phyloP scores from a whole-genome alignment of 306 rosid genomes.

The Malus fusca region DNA sequence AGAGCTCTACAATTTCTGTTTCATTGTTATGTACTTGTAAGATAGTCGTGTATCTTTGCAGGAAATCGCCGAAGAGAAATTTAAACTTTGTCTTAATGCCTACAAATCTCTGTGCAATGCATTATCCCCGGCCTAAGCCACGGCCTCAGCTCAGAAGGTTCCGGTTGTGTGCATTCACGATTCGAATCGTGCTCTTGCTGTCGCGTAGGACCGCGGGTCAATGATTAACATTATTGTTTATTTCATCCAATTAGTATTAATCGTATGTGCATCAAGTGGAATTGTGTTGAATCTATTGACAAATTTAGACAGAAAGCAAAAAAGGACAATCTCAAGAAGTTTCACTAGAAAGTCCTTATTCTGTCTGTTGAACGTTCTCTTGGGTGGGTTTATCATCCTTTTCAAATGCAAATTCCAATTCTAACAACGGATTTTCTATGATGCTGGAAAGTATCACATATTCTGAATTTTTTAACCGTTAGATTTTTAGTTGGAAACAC shows the following conservation, averaged over 20 bases:
- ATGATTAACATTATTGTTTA: too few relatives aligned
- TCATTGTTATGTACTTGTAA: background rate
- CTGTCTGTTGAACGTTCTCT: too few relatives aligned
- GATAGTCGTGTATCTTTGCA: constrained; percentile 22
- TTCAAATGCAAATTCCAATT: background rate
- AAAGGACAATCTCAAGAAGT: too few relatives aligned
- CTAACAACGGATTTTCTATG: background rate
- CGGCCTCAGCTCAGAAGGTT: background rate
- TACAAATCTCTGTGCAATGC: constrained; percentile 73
- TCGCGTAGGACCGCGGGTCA: too few relatives aligned
- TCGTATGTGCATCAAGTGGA: too few relatives aligned
- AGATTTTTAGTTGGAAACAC: too few relatives aligned
- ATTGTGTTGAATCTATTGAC: background rate
- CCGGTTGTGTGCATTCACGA: background rate
- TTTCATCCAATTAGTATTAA: too few relatives aligned
- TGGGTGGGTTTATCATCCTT: too few relatives aligned
- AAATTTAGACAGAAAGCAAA: background rate
- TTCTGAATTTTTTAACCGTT: background rate
- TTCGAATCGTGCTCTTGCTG: too few relatives aligned
- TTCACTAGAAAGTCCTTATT: too few relatives aligned
- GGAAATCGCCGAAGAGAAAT: constrained; percentile 78
- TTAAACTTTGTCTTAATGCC: constrained; percentile 61
- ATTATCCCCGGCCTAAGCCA: constrained; percentile 40
- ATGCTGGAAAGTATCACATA: too few relatives aligned
- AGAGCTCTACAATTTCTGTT: background rate